phyloP scores from a whole-genome alignment of 768 basidiomycete genomes.

The Leccinum disarticulatum region DNA sequence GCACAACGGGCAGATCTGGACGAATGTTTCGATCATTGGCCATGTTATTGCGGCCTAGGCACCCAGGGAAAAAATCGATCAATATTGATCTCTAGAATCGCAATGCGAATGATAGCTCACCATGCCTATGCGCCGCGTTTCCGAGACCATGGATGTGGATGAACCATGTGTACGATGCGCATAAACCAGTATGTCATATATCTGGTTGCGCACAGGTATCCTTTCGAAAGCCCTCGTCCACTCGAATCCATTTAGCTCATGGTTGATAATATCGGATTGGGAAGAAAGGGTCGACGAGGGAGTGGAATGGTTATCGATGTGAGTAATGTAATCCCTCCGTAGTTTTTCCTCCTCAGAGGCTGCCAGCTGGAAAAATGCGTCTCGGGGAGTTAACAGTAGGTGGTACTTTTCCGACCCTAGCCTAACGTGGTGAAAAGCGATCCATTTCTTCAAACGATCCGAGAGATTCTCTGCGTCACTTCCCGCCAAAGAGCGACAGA shows the following conservation, averaged over 20 bases:
- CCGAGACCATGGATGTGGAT: constrained; percentile 53
- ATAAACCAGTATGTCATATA: constrained; percentile 68
- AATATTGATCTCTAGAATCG: background rate
- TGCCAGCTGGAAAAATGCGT: constrained; percentile 54
- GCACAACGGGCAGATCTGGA: constrained; percentile 57
- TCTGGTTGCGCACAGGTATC: constrained; percentile 63
- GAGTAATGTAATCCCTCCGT: constrained; percentile 45
- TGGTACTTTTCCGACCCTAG: constrained; percentile 58
- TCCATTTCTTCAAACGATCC: constrained; percentile 52
- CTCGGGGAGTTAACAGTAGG: constrained; percentile 59
- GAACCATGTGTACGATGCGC: constrained; percentile 61
- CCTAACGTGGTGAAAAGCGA: constrained; percentile 57
- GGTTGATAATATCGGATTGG: constrained; percentile 18
- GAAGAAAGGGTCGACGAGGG: constrained; percentile 13
- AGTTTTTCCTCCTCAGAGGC: constrained; percentile 50
- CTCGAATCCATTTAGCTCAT: constrained; percentile 31
- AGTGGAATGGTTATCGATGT: constrained; percentile 29
- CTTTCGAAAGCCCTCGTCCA: constrained; percentile 51
- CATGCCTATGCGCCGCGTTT: constrained; percentile 56
- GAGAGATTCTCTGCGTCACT: constrained; percentile 32
- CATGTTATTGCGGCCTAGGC: constrained; percentile 66
- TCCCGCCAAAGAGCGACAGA: constrained; percentile 49
- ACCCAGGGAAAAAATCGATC: background rate
- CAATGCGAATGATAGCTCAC: constrained; percentile 39
- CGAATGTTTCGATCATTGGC: constrained; percentile 73